Evolutionary conservation across 306 rosid species (phyloP).

Genomic region (Sicyos baderoa): DNA sequence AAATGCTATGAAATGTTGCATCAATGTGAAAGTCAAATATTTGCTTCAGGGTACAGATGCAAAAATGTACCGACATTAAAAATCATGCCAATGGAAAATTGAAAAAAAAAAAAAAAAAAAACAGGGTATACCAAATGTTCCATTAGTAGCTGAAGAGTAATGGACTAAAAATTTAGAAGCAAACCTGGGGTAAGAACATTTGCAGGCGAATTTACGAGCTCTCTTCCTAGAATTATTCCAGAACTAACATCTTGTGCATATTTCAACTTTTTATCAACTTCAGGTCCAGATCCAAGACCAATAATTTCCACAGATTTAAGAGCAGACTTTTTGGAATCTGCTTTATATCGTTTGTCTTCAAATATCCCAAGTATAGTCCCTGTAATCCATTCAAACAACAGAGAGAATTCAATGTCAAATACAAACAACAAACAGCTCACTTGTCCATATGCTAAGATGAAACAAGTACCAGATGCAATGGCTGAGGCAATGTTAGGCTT

Average conservation of each 20-base stretch:
- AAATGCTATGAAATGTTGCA: neutral
- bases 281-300: slow-evolving; percentile 85
- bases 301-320: slow-evolving; percentile 65
- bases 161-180: neutral
- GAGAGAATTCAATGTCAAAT: slow-evolving; percentile 19
- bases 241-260: slow-evolving; percentile 68
- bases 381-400: slow-evolving; percentile 29
- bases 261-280: slow-evolving; percentile 78
- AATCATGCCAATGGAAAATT: neutral
- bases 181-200: slow-evolving; percentile 97
- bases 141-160: neutral
- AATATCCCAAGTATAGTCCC: slow-evolving; percentile 73
- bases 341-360: slow-evolving; percentile 73
- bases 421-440: neutral
- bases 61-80: neutral
- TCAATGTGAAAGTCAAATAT: neutral
- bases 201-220: slow-evolving; percentile 93
- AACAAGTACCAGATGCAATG: slow-evolving; percentile 64
- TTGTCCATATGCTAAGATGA: neutral
- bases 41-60: neutral
- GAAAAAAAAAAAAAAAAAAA: neutral
- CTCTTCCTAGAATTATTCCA: slow-evolving; percentile 75
- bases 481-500: slow-evolving; percentile 65
- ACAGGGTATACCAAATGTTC: neutral
- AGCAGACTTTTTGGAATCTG: slow-evolving; percentile 68